A percentile compares a stretch with the other conserved stretches of the same genome.
phyloP scores from a whole-genome alignment of 2,329 filamentous ascomycete genomes.

The Karstenula rhodostoma region DNA sequence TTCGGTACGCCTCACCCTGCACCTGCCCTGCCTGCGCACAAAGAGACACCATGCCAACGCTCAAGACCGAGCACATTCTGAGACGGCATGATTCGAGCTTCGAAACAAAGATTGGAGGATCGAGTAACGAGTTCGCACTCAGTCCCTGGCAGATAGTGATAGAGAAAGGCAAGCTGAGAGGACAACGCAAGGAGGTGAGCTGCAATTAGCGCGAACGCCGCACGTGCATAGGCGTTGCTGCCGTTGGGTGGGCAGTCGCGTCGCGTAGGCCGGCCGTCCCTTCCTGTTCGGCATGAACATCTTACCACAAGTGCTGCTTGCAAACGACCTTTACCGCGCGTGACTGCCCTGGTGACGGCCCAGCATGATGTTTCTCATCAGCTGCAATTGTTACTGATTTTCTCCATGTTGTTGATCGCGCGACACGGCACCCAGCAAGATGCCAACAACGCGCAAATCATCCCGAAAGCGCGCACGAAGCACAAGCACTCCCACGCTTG shows the following conservation, averaged over 20 bases:
- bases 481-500: neutral
- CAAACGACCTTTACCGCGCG: neutral
- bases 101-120: neutral
- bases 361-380: neutral
- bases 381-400: neutral
- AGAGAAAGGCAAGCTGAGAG: no score
- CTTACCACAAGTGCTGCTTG: neutral
- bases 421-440: neutral
- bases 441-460: neutral
- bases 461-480: neutral
- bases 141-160: no score
- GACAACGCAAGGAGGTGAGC: no score
- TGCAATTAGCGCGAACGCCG: neutral
- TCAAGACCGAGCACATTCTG: neutral
- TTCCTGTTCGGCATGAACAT: neutral
- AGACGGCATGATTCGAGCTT: neutral
- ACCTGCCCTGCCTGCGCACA: constrained; percentile 82
- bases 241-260: no score
- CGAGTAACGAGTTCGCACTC: neutral
- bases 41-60: constrained; percentile 47
- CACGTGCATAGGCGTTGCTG: neutral
- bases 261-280: neutral
- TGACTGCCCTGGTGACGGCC: neutral
- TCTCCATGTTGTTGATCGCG: neutral
- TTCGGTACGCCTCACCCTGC: constrained; percentile 91